These are phyloP conservation scores for Globisporangium perplexum DNA, from an alignment of 352 stramenopile genomes.

Conservation along the genomic window DNA sequence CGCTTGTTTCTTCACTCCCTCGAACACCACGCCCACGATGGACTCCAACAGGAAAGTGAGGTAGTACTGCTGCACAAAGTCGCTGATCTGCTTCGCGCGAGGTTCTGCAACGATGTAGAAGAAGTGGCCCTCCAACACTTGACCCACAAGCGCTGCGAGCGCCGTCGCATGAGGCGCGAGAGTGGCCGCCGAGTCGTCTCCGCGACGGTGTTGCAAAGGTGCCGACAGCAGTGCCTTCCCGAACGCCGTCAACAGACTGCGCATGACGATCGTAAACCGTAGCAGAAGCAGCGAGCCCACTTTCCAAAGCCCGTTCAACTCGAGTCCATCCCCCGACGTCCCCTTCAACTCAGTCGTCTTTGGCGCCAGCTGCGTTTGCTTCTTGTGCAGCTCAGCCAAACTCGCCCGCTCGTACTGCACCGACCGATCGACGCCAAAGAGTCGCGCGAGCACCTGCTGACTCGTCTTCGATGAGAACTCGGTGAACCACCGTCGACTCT, in stretches of 20 bases:
- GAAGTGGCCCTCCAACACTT: constrained; percentile 45
- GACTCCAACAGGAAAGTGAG: constrained; percentile 77
- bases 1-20: constrained; percentile 69
- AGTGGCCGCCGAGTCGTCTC: constrained; percentile 47
- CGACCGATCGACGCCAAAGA: constrained; percentile 66
- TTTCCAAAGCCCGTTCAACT: constrained; percentile 59
- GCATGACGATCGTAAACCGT: constrained; percentile 69
- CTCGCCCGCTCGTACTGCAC: constrained; percentile 72
- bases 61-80: constrained; percentile 72
- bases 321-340: neutral
- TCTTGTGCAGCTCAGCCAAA: constrained; percentile 49
- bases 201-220: constrained; percentile 57
- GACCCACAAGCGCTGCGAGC: constrained; percentile 34
- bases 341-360: constrained; percentile 3
- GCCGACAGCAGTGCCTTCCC: constrained; percentile 62
- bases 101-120: constrained; percentile 37
- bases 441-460: constrained; percentile 44
- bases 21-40: constrained; percentile 64
- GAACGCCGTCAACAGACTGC: constrained; percentile 55
- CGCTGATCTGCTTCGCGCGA: constrained; percentile 38
- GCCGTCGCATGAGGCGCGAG: constrained; percentile 54
- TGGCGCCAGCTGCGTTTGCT: constrained; percentile 11
- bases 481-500: constrained; percentile 73
- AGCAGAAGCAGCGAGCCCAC: constrained; percentile 71
- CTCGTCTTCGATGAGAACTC: constrained; percentile 60